Base-by-base conservation (phyloP, 345 rosid genomes). In the Psidium friedrichsthalianum region DNA sequence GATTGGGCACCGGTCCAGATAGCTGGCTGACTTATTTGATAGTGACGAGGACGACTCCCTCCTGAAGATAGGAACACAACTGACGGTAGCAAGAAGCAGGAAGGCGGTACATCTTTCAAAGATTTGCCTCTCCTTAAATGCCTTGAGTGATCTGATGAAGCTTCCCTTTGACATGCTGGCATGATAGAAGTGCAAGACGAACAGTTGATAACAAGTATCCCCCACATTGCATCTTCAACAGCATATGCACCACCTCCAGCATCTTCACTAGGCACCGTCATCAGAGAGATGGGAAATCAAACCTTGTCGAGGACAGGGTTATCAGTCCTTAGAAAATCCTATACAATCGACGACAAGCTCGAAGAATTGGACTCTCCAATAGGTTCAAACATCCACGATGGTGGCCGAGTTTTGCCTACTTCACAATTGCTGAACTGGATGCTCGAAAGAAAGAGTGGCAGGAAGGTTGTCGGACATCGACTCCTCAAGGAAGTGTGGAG, bases 401-500 rank as follows among this genome's bases (percentile, higher is more conserved):
- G 90, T 85, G 76, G 87, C 82, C 83, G 64, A 58, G 85, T 84
- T 89, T 90, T 88, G 86, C 83, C 90, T 27, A 27, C 86, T 82
- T 85, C 92, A 52, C 82, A 51, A 54, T 74, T 92, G 29, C 88
- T 91, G 15, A 87, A 90, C 51, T 89, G 91, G 94, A 84, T 88
- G 92, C 92, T 88, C 0, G 87, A 86, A 32, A 93, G 89, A 87
- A 88, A 85, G 42, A 92, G 92, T 56, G 90, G 91, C 84, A 90
- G 92, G 58, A 91, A 91, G 82, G 92, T 86, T 44, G 91, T 88
- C 47, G 90, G 98, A 59, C 93, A 91, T 89, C 92, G 89, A 82
- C 96, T 97, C 55, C 93, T 97, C 32, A 91, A 90, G 84, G 95
- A 93, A 86, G 92, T 89, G 57, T 96, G 99, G 98, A 94, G 84